phyloP scores from a whole-genome alignment of 2,329 filamentous ascomycete genomes.

The Colletotrichum sojae region DNA sequence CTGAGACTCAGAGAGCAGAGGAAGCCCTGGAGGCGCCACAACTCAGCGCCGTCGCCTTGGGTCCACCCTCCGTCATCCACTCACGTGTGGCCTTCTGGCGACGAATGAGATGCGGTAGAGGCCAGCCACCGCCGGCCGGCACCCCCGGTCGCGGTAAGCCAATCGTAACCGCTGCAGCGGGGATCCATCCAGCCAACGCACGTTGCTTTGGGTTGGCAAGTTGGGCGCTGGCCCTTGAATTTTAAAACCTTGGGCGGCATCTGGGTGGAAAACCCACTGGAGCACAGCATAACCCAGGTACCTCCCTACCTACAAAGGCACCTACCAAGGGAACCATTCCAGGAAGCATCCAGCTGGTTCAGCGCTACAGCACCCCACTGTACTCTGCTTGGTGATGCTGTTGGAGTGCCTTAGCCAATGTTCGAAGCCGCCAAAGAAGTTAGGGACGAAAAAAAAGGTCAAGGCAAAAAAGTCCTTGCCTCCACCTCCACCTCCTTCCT shows the following conservation, averaged over 20 bases:
- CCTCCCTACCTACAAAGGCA: no score
- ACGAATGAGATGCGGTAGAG: conserved; percentile 24
- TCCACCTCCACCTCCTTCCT: conserved; percentile 10
- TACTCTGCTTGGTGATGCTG: no score
- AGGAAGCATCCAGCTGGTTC: neutral
- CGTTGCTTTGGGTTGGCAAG: conserved; percentile 24
- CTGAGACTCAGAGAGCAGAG: neutral
- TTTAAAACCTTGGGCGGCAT: neutral
- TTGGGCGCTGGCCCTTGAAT: conserved; percentile 1
- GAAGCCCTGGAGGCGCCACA: neutral
- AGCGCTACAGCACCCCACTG: neutral
- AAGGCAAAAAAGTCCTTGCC: conserved; percentile 23
- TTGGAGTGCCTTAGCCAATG: conserved; percentile 2
- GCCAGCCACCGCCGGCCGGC: conserved; percentile 19
- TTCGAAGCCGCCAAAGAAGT: neutral
- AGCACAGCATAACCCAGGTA: no score
- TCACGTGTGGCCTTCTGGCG: conserved; percentile 21
- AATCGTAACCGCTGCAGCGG: neutral
- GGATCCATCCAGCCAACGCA: conserved; percentile 33
- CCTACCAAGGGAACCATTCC: no score
- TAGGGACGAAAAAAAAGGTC: neutral
- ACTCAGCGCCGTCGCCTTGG: conserved; percentile 23
- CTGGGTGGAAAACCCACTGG: no score
- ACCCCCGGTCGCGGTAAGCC: conserved; percentile 24
- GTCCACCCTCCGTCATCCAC: conserved; percentile 23